phyloP scores from a whole-genome alignment of 805 yeast species.

The Candida hispaniensis region DNA sequence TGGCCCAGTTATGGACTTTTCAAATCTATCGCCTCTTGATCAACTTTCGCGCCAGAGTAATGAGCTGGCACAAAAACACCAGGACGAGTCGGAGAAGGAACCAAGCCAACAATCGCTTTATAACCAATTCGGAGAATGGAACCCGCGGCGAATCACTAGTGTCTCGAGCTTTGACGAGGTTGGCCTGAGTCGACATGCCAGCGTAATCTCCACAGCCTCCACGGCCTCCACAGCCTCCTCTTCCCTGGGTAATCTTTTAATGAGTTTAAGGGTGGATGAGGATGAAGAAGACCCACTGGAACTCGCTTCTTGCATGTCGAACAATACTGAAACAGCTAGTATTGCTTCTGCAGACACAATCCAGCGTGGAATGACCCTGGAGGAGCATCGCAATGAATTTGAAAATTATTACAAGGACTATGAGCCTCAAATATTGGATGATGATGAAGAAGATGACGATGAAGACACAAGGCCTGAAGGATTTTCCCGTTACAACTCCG shows the following conservation, averaged over 20 bases:
- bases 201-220: slow-evolving; percentile 13
- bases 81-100: too few species aligned
- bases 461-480: too few species aligned
- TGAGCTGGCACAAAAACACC: too few species aligned
- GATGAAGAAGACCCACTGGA: slow-evolving; percentile 8
- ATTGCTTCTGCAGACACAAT: slow-evolving; percentile 12
- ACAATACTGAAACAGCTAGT: slow-evolving; percentile 10
- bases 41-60: too few species aligned
- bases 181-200: slow-evolving; percentile 10
- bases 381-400: slow-evolving; percentile 14
- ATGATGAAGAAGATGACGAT: slow-evolving; percentile 11
- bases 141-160: slow-evolving; percentile 8
- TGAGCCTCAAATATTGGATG: slow-evolving; percentile 7
- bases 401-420: slow-evolving; percentile 13
- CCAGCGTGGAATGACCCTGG: slow-evolving; percentile 11
- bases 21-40: too few species aligned
- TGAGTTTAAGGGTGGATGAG: slow-evolving; percentile 11
- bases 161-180: slow-evolving; percentile 11
- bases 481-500: too few species aligned
- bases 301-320: slow-evolving; percentile 1
- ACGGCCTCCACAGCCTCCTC: too few species aligned
- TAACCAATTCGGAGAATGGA: slow-evolving; percentile 15
- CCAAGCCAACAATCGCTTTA: too few species aligned
- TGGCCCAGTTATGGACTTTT: too few species aligned
- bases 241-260: slow-evolving; percentile 5